Base-by-base conservation (phyloP, 1,139 yeast genomes). In the Geotrichum europaeum region DNA sequence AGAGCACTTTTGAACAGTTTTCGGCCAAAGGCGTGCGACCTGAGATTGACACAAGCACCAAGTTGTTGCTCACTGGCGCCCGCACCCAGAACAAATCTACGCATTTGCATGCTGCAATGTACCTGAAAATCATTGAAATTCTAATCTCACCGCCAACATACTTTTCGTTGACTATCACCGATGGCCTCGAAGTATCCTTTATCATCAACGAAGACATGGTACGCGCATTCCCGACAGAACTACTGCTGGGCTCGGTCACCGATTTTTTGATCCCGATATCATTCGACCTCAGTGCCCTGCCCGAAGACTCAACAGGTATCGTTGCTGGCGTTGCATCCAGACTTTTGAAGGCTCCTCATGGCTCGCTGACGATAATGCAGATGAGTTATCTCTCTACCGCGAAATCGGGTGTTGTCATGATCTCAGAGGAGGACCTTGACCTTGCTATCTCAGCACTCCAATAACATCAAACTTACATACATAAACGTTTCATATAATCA, bases 331-430 rank as follows among this genome's bases (percentile, higher is more conserved):
- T 85, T 40, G 87, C 89, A 0, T 43, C 49, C 13, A 45, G 49
- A 36, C 49, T 59, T 3, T 36, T 51, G 32, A 47, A 45, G 34
- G 47, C 51, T 30, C 56, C 56, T 4, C 28, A 62, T 49, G 15
- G 45, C 49, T 12, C 24, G 3, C 12, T n/a, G 59, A 55, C 34
- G 36, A 60, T 36, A 12, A 58, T 66, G 47, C 86, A 84, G 63
- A 81, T 85, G 83, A 81, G 81, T 67, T 85, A 85, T 66, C 72
- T 85, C 34, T 83, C 87, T 12, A 82, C 86, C 75, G 89, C 87
- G 2, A 75, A 79, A 62, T 80, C 86, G 1, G 87, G 85, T 10
- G 77, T 85, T 4, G 81, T 85, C 12, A 78, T 85, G 80, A 79
- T 85, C 1, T 85, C 87, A 0, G 78, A 79, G 59, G 85, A 84